phyloP scores from a whole-genome alignment of 2,329 filamentous ascomycete species.

The Neopestalotiopsis sp. region DNA sequence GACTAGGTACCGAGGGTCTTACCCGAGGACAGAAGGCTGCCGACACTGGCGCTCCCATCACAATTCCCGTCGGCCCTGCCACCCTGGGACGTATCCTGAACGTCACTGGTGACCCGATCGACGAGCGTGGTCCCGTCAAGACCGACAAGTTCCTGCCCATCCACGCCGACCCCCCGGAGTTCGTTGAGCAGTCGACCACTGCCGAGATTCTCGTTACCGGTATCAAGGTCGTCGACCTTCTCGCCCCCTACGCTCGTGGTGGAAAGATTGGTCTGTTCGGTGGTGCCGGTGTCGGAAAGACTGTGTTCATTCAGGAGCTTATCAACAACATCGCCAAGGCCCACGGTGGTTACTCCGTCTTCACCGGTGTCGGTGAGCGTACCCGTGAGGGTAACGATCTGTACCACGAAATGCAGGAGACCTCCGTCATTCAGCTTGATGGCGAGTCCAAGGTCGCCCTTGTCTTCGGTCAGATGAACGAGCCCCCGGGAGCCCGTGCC shows the following conservation, averaged over 20 bases:
- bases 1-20: conserved; percentile 95
- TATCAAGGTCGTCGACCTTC: conserved; percentile 99
- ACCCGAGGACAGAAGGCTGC: conserved; percentile 84
- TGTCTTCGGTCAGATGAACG: conserved; percentile 99
- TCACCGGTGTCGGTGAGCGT: conserved; percentile 99
- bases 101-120: conserved; percentile 99
- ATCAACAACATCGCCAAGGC: conserved; percentile 99
- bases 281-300: conserved; percentile 99
- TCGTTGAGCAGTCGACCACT: conserved; percentile 93
- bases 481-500: conserved; percentile 98
- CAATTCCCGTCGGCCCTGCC: conserved; percentile 89
- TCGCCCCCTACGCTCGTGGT: conserved; percentile 99
- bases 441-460: conserved; percentile 99
- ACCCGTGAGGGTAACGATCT: conserved; percentile 99
- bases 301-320: conserved; percentile 99
- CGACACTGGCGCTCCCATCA: conserved; percentile 95
- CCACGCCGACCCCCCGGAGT: conserved; percentile 90
- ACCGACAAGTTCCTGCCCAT: conserved; percentile 85
- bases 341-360: conserved; percentile 99
- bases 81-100: conserved; percentile 99
- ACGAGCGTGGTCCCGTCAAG: conserved; percentile 99
- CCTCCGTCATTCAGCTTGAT: conserved; percentile 98
- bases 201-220: conserved; percentile 97
- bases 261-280: conserved; percentile 99
- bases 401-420: conserved; percentile 99